Evolutionary conservation across 768 basidiomycete genomes (phyloP), one percentile per base, ranked within the genome.

Genomic region (Chalciporus chontae): DNA sequence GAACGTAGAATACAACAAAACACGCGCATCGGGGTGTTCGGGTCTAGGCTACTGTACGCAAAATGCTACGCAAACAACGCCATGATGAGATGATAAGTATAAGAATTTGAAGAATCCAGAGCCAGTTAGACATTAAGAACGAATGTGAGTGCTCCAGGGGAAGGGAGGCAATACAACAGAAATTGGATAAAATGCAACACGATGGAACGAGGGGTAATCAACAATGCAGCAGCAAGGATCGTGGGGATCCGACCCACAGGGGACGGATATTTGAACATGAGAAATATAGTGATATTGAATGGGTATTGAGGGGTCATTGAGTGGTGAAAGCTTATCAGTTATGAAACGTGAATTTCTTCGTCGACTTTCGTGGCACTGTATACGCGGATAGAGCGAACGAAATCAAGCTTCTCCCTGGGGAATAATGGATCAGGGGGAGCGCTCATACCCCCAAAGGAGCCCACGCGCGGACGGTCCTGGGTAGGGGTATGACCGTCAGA

Each of bases 361-460:
- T 68, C 58, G 21, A 56, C 50, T 60, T 83, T 83, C 46, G 71
- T 63, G 14, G 79, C 80, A 37, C 74, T 65, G 57, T 74, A 82
- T 8, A 83, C 74, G 34, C 72, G 73, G 47, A 83, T 71, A 9
- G 74, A 75, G 37, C 81, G 77, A 3, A 81, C 65, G 43, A 81
- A 74, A 7, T 73, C 71, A 38, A 80, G 66, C 17, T 76, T 76
- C 18, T 75, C 69, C 5, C 55, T 52, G 45, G 66, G 56, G 41
- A 60, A 67, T 36, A 66, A 59, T 36, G 66, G 57, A 29, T 63
- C 58, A 13, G 48, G 44, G 1, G 61, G 52, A 37, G 54, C 44
- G 11, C 34, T 51, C 55, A 53, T 66, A n/a, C 31, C 36, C 18
- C 57, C 55, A 5, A 36, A 37, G 5, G 54, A 52, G 40, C 42